phyloP scores from a whole-genome alignment of 2,329 filamentous ascomycete genomes.

The Fusarium penzigii region DNA sequence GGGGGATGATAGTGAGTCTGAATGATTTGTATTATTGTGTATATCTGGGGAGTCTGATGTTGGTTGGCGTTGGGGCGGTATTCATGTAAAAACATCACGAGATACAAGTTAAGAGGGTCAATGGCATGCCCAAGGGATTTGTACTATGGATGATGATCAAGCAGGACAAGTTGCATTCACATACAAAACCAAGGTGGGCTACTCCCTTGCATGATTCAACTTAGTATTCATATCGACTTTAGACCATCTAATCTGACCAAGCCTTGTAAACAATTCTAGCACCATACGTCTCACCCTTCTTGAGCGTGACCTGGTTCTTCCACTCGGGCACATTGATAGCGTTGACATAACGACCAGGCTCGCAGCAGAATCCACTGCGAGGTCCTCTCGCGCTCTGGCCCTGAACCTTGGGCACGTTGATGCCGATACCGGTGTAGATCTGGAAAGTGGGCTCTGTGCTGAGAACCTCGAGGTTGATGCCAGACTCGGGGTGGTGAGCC shows the following conservation, averaged over 20 bases:
- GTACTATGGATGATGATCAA: not conserved
- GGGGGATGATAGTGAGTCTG: slow-evolving; percentile 68
- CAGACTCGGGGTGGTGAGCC: slow-evolving; percentile 72
- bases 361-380: slow-evolving; percentile 84
- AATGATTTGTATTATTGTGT: slow-evolving; percentile 35
- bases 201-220: not conserved
- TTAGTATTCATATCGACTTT: slow-evolving; percentile 8
- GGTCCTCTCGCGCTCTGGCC: slow-evolving; percentile 63
- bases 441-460: slow-evolving; percentile 97
- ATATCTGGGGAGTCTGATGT: slow-evolving; percentile 1
- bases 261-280: slow-evolving; percentile 79
- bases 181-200: not conserved
- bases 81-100: slow-evolving; percentile 7
- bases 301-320: slow-evolving; percentile 76
- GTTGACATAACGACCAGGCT: slow-evolving; percentile 90
- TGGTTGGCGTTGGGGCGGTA: slow-evolving; percentile 1
- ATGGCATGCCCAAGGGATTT: too few relatives aligned
- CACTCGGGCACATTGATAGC: slow-evolving; percentile 80
- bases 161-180: not conserved
- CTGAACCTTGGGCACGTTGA: slow-evolving; percentile 71
- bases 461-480: slow-evolving; percentile 80
- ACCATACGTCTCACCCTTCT: slow-evolving; percentile 83
- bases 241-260: slow-evolving; percentile 64
- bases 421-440: slow-evolving; percentile 89
- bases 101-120: not conserved